A percentile compares a stretch with the other conserved stretches of the same genome.
Evolutionary conservation across 192 early-diverging fungal genomes (phyloP).

Genomic region (Linnemannia elongata): DNA sequence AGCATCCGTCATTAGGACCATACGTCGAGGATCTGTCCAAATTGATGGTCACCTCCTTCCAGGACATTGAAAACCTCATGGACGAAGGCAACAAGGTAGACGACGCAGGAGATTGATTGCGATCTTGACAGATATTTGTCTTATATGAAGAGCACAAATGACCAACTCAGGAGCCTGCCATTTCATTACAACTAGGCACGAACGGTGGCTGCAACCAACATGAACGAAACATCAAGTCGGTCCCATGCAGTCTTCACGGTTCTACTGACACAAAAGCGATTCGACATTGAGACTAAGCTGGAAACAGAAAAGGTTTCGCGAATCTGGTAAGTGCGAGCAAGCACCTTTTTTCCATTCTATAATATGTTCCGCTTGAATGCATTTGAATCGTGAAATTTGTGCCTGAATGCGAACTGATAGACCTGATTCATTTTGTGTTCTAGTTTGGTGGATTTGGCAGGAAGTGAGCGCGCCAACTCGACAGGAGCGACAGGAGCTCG

Average conservation of each 20-base stretch:
- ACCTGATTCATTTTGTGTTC: neutral
- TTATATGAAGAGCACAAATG: neutral
- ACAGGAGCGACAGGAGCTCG: constrained; percentile 89
- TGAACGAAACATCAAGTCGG: constrained; percentile 94
- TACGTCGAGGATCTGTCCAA: constrained; percentile 95
- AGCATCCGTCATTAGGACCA: constrained; percentile 84
- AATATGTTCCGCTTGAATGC: neutral
- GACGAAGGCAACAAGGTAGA: constrained; percentile 84
- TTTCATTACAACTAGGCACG: constrained; percentile 64
- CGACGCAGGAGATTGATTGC: neutral
- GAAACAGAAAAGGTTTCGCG: constrained; percentile 82
- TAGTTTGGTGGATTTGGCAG: constrained; percentile 93
- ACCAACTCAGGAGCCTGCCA: neutral
- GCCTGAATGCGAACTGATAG: neutral
- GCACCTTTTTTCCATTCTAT: neutral
- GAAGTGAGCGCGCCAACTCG: constrained; percentile 90
- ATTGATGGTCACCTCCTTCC: constrained; percentile 81
- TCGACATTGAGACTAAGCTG: constrained; percentile 65
- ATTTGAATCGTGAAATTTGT: neutral
- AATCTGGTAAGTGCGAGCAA: constrained; percentile 62
- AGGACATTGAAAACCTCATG: constrained; percentile 81
- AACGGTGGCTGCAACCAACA: constrained; percentile 93
- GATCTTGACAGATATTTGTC: neutral
- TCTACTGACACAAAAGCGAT: constrained; percentile 76
- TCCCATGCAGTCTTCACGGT: constrained; percentile 91